Evolutionary conservation across 352 stramenopile species (phyloP), one percentile per base, ranked within the genome.

Genomic region (Globisporangium irregulare): DNA sequence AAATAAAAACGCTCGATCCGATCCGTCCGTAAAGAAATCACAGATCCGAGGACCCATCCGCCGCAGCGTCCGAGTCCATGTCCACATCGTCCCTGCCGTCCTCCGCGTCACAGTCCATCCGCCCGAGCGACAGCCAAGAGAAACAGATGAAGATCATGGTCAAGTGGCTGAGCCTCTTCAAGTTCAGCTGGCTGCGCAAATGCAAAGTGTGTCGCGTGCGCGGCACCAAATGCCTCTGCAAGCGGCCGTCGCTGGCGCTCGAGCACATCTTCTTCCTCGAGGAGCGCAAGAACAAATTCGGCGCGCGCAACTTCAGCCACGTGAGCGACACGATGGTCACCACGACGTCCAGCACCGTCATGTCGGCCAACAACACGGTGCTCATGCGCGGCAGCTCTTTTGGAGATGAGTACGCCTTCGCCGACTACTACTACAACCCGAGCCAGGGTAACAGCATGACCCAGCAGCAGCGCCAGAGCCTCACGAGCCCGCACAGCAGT

Each of bases 231-330:
- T 93, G 84, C 71, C 53, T 91, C 24, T 93, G 84, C 64, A 78
- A 75, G 22, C 82, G 81, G n/a, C 81, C 82, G 60, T 90, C 81
- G 55, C 79, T 90, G n/a, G 73, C 77, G 68, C 78, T 93, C 20
- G 82, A 93, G 64, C 84, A 91, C 64, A 93, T 93, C 57, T 90
- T 92, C 71, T 91, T 86, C 75, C 78, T 91, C 36, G 84, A 93
- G 67, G 84, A 90, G 70, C 81, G 84, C 65, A 93, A 93, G 79
- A 91, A 93, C 73, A 90, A 89, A 72, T 84, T 79, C 46, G 80
- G 82, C 70, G 81, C 73, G 41, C 82, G 84, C 67, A 93, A 93
- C 73, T 93, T 93, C 65, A 88, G 76, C 70, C 84, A 93, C 69
- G 78, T 93, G 59, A 91, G 81, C 72, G 82, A 93, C 73, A 87